These are phyloP conservation scores for Candida tropicalis DNA, from an alignment of 1,139 yeast species.

Conservation along the genomic window DNA sequence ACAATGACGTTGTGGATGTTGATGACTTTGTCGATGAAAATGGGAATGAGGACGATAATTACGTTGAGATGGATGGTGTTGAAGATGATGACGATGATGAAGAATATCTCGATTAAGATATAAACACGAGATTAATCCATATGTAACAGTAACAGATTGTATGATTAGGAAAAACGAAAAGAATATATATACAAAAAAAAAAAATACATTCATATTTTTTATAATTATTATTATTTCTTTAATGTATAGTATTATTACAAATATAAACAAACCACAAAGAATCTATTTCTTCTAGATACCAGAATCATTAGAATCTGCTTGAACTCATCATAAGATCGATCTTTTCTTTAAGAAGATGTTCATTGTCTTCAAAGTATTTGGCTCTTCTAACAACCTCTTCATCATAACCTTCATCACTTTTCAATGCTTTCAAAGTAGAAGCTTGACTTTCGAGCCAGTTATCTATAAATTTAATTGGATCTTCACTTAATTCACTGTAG, in stretches of 20 bases:
- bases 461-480: conserved; percentile 76
- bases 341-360: conserved; percentile 66
- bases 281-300: no score
- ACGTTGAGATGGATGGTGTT: conserved; percentile 19
- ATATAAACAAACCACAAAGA: conserved; percentile 6
- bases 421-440: conserved; percentile 71
- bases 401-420: conserved; percentile 87
- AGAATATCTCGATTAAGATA: conserved; percentile 10
- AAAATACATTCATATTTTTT: no score
- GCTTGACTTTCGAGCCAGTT: conserved; percentile 76
- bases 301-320: conserved; percentile 22
- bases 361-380: conserved; percentile 76
- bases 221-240: conserved; percentile 1
- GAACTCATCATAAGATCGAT: conserved; percentile 66
- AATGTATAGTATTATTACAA: background rate
- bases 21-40: conserved; percentile 18
- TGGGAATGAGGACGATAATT: conserved; percentile 24
- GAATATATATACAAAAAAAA: no score
- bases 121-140: no score
- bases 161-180: background rate
- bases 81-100: conserved; percentile 19
- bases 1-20: conserved; percentile 22
- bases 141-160: no score
- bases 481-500: conserved; percentile 68
- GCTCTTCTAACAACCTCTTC: conserved; percentile 89